Percentiles rank a stretch among this genome's conserved stretches.
phyloP scores from a whole-genome alignment of 768 basidiomycete genomes.

The Russula sp. region DNA sequence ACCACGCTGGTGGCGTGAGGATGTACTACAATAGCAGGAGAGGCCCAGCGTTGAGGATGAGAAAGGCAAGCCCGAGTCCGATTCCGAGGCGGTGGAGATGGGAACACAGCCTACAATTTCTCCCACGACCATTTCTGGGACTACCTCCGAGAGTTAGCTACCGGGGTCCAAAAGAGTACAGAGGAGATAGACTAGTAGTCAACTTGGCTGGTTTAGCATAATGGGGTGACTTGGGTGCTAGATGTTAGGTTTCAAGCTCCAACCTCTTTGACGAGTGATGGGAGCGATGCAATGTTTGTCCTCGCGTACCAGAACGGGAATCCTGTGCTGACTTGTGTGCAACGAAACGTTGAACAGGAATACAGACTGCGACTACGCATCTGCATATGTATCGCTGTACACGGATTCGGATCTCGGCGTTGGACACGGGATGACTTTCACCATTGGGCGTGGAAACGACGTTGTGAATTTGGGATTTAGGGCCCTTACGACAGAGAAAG shows the following conservation, averaged over 20 bases:
- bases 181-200: too few species aligned
- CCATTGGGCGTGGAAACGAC: constrained; percentile 91
- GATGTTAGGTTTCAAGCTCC: constrained; percentile 94
- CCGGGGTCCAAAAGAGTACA: too few species aligned
- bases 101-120: too few species aligned
- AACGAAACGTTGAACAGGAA: constrained; percentile 49
- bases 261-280: constrained; percentile 85
- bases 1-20: too few species aligned
- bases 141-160: too few species aligned
- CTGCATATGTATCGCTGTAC: constrained; percentile 77
- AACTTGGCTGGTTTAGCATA: too few species aligned
- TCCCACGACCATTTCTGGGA: too few species aligned
- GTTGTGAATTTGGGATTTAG: constrained; percentile 65
- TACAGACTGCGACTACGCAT: constrained; percentile 92
- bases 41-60: too few species aligned
- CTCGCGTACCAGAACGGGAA: not conserved
- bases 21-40: too few species aligned
- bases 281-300: constrained; percentile 83
- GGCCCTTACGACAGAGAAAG: too few species aligned
- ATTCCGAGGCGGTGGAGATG: too few species aligned
- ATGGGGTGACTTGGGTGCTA: constrained; percentile 29
- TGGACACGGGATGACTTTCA: constrained; percentile 94
- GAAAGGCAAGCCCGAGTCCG: too few species aligned
- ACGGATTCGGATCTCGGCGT: constrained; percentile 66
- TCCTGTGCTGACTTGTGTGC: not conserved